Conservation (phyloP, 306 rosid genomes). For the Citrullus colocynthis region DNA sequence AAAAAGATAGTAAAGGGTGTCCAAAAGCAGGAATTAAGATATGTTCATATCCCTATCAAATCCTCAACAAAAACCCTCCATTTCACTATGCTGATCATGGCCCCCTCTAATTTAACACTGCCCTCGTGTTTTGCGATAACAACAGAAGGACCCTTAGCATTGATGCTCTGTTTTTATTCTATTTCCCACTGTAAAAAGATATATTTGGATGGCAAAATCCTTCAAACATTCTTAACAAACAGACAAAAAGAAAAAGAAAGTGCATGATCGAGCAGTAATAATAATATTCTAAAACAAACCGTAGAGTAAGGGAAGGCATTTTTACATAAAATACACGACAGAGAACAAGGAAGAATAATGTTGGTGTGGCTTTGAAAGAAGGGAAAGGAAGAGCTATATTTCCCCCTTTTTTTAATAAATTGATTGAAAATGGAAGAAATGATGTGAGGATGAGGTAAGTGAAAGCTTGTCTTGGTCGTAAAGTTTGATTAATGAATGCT, state of each 20-base stretch:
- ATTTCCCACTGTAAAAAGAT: not conserved
- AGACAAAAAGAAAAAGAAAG: not conserved
- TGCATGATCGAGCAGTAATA: not conserved
- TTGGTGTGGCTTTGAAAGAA: constrained; percentile 21
- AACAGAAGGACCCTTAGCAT: not conserved
- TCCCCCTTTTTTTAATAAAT: not conserved
- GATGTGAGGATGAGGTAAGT: constrained; percentile 19
- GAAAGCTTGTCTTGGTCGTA: constrained; percentile 22
- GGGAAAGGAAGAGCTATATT: constrained; percentile 18
- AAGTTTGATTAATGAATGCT: constrained; percentile 14
- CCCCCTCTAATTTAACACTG: not conserved
- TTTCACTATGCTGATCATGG: constrained; percentile 3
- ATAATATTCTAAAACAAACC: not conserved
- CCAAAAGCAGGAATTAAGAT: constrained; percentile 15
- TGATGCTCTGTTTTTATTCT: no score
- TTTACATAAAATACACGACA: not conserved
- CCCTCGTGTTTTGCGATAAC: no score
- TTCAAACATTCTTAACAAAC: not conserved
- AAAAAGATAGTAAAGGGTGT: constrained; percentile 1
- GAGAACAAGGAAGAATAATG: constrained; percentile 6
- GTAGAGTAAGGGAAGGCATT: not conserved
- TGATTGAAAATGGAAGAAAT: constrained; percentile 13
- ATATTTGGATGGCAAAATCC: not conserved
- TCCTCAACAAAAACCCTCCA: constrained; percentile 2
- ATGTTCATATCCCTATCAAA: constrained; percentile 21